Evolutionary conservation across 345 rosid genomes (phyloP).

Genomic region (Rubroshorea leprosula): DNA sequence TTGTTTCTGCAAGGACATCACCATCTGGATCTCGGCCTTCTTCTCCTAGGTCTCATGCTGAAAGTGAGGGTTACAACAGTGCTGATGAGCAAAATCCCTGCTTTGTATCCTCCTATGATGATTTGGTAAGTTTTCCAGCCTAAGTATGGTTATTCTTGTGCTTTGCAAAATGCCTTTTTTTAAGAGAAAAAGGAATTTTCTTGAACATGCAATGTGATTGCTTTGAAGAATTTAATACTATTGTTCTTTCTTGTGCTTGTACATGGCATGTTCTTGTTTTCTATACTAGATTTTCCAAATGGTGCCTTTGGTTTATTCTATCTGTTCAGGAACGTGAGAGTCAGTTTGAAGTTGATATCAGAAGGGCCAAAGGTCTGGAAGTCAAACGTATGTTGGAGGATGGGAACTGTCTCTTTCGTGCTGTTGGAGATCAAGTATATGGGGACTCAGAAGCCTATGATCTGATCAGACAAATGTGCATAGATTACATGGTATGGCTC

Average conservation of each 20-base stretch:
- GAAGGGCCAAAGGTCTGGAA: slow-evolving; percentile 69
- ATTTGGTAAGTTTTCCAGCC: slow-evolving; percentile 44
- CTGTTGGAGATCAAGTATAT: slow-evolving; percentile 97
- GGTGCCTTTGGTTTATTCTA: slow-evolving; percentile 8
- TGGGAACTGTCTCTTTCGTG: slow-evolving; percentile 97
- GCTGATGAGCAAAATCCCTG: slow-evolving; percentile 91
- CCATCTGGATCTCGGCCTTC: slow-evolving; percentile 91
- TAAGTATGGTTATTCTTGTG: neutral
- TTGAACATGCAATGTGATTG: neutral
- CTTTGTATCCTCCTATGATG: slow-evolving; percentile 65
- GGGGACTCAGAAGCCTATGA: slow-evolving; percentile 89
- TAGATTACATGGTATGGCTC: slow-evolving; percentile 93
- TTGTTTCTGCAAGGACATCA: slow-evolving; percentile 68
- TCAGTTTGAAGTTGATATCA: slow-evolving; percentile 82
- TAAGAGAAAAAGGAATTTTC: no score
- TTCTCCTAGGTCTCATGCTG: slow-evolving; percentile 91
- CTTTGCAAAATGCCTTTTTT: neutral
- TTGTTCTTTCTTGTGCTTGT: neutral
- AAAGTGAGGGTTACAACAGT: slow-evolving; percentile 92
- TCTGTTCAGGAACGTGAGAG: slow-evolving; percentile 86
- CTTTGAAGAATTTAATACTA: neutral
- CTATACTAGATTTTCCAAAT: neutral
- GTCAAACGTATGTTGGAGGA: slow-evolving; percentile 94
- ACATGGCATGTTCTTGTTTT: no score
- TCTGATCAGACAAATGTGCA: slow-evolving; percentile 82